Conservation (phyloP, 1,139 yeast species). For the Nakaseomyces bracarensis region DNA sequence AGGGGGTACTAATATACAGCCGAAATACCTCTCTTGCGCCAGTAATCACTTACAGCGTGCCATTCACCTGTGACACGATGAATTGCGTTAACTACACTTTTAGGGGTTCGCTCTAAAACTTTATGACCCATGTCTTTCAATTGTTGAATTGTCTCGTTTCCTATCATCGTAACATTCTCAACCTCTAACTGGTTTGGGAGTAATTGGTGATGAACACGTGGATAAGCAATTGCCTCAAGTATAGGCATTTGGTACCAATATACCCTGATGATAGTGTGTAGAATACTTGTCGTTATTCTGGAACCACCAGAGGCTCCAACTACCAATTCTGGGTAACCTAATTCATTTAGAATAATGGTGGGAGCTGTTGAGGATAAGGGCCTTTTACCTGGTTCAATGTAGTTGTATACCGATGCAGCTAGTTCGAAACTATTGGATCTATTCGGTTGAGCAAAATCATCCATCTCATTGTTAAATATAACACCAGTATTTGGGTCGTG, state of each 20-base stretch:
- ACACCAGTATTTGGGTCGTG: slow-evolving; percentile 79
- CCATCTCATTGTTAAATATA: slow-evolving; percentile 86
- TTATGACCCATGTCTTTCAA: slow-evolving; percentile 39
- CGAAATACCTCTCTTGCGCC: slow-evolving; percentile 45
- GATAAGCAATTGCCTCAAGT: slow-evolving; percentile 64
- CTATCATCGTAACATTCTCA: slow-evolving; percentile 43
- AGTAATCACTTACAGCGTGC: slow-evolving; percentile 49
- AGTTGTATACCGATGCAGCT: slow-evolving; percentile 73
- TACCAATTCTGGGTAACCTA: slow-evolving; percentile 49
- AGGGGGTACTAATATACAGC: slow-evolving; percentile 20
- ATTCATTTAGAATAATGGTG: slow-evolving; percentile 50
- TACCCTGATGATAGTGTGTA: slow-evolving; percentile 67
- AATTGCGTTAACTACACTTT: slow-evolving; percentile 45
- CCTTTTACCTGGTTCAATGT: slow-evolving; percentile 62
- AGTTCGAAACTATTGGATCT: slow-evolving; percentile 68
- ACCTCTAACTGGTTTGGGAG: slow-evolving; percentile 61
- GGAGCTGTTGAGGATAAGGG: slow-evolving; percentile 86
- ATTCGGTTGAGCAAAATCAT: slow-evolving; percentile 78
- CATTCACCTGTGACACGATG: slow-evolving; percentile 35
- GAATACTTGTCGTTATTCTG: slow-evolving; percentile 72
- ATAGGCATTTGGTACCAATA: slow-evolving; percentile 50
- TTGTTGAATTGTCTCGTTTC: slow-evolving; percentile 29
- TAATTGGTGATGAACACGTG: slow-evolving; percentile 83
- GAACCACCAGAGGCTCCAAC: slow-evolving; percentile 96
- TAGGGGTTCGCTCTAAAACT: slow-evolving; percentile 32